Evolutionary conservation across 83 land plant genomes (phyloP).

Genomic region (Diphasiastrum complanatum): DNA sequence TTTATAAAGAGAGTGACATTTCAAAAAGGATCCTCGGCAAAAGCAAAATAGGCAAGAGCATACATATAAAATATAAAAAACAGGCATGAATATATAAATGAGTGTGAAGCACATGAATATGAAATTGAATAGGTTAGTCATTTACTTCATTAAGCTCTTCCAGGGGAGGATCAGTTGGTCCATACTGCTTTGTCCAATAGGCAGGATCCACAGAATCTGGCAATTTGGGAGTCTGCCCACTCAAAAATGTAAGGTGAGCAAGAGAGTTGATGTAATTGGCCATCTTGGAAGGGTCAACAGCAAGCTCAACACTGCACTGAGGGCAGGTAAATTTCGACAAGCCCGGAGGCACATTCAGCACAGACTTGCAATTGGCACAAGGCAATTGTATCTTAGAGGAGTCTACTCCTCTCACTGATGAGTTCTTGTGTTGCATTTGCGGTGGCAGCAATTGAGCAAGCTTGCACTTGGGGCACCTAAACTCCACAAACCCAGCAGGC

Average conservation of each 20-base stretch:
- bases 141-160: no score
- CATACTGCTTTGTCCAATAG: no score
- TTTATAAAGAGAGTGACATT: no score
- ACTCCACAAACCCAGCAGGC: constrained; percentile 61
- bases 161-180: no score
- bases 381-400: constrained; percentile 92
- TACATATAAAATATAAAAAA: no score
- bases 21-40: no score
- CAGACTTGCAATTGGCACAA: constrained; percentile 75
- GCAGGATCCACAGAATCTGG: no score
- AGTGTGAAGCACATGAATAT: no score
- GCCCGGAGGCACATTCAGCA: constrained; percentile 85
- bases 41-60: no score
- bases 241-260: constrained; percentile 18
- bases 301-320: constrained; percentile 74
- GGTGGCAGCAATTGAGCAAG: constrained; percentile 89
- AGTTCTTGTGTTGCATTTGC: constrained; percentile 34
- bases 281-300: constrained; percentile 62
- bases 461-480: constrained; percentile 85
- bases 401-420: constrained; percentile 55
- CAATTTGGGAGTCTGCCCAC: no score
- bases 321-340: constrained; percentile 73
- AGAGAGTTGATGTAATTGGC: constrained; percentile 35
- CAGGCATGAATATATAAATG: no score
- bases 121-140: no score